Evolutionary conservation across 2,329 filamentous ascomycete species (phyloP).

Genomic region (Colletotrichum gloeosporioides): DNA sequence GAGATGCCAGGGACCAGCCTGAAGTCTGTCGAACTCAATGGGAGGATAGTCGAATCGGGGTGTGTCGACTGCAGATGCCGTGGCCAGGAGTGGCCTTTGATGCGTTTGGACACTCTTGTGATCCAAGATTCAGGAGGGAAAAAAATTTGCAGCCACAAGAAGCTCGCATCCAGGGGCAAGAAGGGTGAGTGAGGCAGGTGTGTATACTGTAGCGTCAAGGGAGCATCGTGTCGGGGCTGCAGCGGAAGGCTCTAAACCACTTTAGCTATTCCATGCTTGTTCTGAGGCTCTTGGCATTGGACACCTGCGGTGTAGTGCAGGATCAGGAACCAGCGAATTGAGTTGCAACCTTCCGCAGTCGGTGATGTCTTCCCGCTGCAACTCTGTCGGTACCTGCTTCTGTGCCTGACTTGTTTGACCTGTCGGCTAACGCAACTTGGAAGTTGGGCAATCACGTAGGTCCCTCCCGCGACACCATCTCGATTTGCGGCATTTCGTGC

Average conservation of each 20-base stretch:
- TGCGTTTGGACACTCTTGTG: neutral
- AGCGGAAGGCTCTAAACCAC: neutral
- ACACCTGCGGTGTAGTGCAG: neutral
- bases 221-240: neutral
- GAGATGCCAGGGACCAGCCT: neutral
- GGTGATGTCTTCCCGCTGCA: neutral
- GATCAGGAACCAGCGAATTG: neutral
- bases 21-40: neutral
- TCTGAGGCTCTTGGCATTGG: neutral
- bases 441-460: neutral
- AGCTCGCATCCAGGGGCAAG: neutral
- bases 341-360: neutral
- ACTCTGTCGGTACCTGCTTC: neutral
- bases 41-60: neutral
- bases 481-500: neutral
- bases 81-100: neutral
- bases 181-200: neutral
- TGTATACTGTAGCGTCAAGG: neutral
- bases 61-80: neutral
- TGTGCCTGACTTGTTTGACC: neutral
- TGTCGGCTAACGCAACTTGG: neutral
- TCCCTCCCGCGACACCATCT: neutral
- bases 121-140: neutral
- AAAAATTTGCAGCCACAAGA: neutral
- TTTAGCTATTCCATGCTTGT: neutral